Conservation (phyloP, 83 land plant genomes). For the Diphasiastrum complanatum region DNA sequence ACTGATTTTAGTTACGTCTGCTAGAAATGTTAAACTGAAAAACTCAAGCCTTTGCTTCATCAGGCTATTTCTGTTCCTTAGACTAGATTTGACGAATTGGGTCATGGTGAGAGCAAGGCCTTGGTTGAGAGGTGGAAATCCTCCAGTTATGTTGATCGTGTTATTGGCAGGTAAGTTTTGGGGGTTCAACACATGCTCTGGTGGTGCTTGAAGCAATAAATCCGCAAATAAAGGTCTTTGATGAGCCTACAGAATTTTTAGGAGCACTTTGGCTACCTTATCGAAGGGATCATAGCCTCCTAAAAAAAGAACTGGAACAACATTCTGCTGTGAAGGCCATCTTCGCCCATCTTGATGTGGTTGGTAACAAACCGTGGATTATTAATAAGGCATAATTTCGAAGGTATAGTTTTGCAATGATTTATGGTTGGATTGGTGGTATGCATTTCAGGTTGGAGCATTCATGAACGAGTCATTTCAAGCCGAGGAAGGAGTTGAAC, state of each 20-base stretch:
- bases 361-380: too few relatives aligned
- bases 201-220: constrained; percentile 20
- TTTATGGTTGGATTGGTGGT: too few relatives aligned
- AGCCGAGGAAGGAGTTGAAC: constrained; percentile 21
- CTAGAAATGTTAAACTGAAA: too few relatives aligned
- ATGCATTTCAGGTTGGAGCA: constrained; percentile 23
- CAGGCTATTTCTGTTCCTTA: too few relatives aligned
- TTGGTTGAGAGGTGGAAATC: not conserved
- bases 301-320: constrained; percentile 12
- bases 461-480: constrained; percentile 23
- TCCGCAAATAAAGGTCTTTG: constrained; percentile 14
- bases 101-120: not conserved
- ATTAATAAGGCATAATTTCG: too few relatives aligned
- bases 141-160: not conserved
- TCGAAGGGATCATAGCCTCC: constrained; percentile 18
- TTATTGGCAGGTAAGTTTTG: constrained; percentile 18
- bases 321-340: constrained; percentile 12
- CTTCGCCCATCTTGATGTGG: constrained; percentile 21
- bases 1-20: too few relatives aligned
- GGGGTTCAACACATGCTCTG: constrained; percentile 17
- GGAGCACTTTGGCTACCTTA: constrained; percentile 25
- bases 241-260: constrained; percentile 14
- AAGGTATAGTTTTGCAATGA: too few relatives aligned
- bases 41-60: too few relatives aligned
- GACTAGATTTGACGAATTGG: too few relatives aligned